Percentiles rank a stretch among this genome's conserved stretches.
Conservation (phyloP, 768 basidiomycete species). For the Polyporus arcularius region DNA sequence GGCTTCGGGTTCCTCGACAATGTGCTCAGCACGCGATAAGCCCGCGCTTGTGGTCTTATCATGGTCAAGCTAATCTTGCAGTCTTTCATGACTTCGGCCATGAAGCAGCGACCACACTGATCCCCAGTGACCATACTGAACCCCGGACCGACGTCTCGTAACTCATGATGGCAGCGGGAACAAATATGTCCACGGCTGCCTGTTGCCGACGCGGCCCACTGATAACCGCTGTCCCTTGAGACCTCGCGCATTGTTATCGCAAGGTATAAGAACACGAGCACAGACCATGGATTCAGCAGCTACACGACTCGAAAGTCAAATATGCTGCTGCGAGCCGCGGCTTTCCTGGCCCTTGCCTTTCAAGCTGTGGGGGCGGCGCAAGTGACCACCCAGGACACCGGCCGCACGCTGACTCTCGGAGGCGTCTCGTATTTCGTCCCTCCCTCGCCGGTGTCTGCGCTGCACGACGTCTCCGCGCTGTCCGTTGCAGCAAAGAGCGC, state of each 20-base stretch:
- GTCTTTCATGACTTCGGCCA: too few species aligned
- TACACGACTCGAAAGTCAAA: not conserved
- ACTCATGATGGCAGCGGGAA: not conserved
- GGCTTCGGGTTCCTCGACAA: too few species aligned
- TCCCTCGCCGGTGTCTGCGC: conserved; percentile 17
- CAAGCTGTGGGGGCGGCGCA: not conserved
- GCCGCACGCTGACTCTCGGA: conserved; percentile 18
- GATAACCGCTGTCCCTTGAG: not conserved
- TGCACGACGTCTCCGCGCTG: conserved; percentile 4
- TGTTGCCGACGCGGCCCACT: not conserved
- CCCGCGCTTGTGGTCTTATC: too few species aligned
- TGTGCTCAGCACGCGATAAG: too few species aligned
- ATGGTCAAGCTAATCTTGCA: too few species aligned
- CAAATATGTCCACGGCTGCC: not conserved
- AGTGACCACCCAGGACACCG: conserved; percentile 14
- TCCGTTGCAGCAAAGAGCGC: not conserved
- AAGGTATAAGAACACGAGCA: not conserved
- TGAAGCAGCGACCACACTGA: too few species aligned
- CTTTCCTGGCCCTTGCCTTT: not conserved
- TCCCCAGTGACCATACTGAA: too few species aligned
- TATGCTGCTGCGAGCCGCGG: not conserved
- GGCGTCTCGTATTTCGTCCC: conserved; percentile 23
- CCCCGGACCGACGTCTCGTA: not conserved
- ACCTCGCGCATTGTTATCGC: not conserved
- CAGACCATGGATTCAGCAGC: not conserved